Conservation (phyloP, 768 basidiomycete genomes). For the Ephemerocybe angulata region DNA sequence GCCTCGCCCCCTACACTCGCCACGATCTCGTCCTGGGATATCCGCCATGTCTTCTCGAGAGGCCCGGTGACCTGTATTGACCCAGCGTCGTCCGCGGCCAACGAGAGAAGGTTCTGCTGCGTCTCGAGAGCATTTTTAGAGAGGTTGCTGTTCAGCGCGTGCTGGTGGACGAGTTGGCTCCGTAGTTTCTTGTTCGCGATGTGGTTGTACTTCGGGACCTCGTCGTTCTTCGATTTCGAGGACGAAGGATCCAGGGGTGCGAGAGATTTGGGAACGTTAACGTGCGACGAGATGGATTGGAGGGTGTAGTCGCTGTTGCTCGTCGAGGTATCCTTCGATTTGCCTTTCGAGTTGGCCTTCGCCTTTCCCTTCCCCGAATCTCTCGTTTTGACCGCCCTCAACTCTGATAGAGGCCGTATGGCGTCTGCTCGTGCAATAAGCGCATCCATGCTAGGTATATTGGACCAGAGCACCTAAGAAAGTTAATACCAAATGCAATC, state of each 20-base stretch:
- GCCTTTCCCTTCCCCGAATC: slow-evolving; percentile 19
- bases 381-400: no score
- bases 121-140: slow-evolving; percentile 56
- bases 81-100: slow-evolving; percentile 55
- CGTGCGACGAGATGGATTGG: slow-evolving; percentile 54
- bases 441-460: no score
- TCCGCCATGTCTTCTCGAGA: slow-evolving; percentile 88
- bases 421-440: slow-evolving; percentile 70
- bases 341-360: slow-evolving; percentile 15
- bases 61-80: slow-evolving; percentile 70
- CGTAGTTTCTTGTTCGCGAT: slow-evolving; percentile 76
- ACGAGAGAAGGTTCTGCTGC: slow-evolving; percentile 53
- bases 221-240: slow-evolving; percentile 23
- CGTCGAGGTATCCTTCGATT: slow-evolving; percentile 19
- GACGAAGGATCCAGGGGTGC: slow-evolving; percentile 29
- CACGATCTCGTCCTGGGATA: slow-evolving; percentile 76
- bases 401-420: slow-evolving; percentile 36
- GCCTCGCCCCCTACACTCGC: slow-evolving; percentile 69
- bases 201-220: slow-evolving; percentile 50
- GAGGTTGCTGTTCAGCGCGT: slow-evolving; percentile 55
- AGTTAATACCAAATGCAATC: no score
- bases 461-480: no score
- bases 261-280: slow-evolving; percentile 67
- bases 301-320: slow-evolving; percentile 45
- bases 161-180: slow-evolving; percentile 60